phyloP scores from a whole-genome alignment of 331 rosid genomes.

The Acacia pycnantha region DNA sequence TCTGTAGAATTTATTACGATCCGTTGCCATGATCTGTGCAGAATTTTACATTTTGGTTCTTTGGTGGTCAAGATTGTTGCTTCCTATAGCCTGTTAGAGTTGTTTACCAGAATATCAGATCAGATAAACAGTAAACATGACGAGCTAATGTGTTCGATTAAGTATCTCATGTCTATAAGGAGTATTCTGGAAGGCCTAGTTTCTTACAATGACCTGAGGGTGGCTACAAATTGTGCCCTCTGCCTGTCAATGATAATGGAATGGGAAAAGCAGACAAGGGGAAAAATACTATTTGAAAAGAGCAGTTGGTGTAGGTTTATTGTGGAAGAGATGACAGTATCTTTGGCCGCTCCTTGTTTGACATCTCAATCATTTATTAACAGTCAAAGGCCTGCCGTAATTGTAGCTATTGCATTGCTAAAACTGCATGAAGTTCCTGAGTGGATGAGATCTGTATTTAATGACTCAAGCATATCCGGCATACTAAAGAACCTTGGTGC shows the following conservation, averaged over 20 bases:
- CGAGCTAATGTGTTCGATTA: constrained; percentile 47
- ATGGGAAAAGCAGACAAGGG: constrained; percentile 52
- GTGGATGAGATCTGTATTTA: constrained; percentile 74
- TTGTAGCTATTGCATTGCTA: constrained; percentile 57
- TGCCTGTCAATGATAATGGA: constrained; percentile 65
- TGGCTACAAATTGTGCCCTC: constrained; percentile 72
- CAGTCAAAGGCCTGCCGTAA: constrained; percentile 58
- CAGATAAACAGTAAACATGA: constrained; percentile 48
- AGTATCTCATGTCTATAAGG: constrained; percentile 61
- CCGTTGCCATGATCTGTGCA: constrained; percentile 74
- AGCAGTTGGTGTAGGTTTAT: constrained; percentile 76
- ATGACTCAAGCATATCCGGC: constrained; percentile 68
- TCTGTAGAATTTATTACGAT: constrained; percentile 59
- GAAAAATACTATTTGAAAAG: constrained; percentile 36
- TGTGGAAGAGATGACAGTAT: constrained; percentile 71
- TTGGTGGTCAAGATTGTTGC: constrained; percentile 58
- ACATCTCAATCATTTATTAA: constrained; percentile 52
- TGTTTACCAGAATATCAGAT: constrained; percentile 62
- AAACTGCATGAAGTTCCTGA: constrained; percentile 55
- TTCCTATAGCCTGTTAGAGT: constrained; percentile 73
- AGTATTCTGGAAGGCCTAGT: constrained; percentile 69
- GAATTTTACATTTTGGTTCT: constrained; percentile 80
- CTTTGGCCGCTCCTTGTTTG: constrained; percentile 66
- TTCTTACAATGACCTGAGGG: constrained; percentile 57
- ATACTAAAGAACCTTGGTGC: constrained; percentile 58